phyloP scores from a whole-genome alignment of 129 eudicot genomes.

The Pulicaria dysenterica region DNA sequence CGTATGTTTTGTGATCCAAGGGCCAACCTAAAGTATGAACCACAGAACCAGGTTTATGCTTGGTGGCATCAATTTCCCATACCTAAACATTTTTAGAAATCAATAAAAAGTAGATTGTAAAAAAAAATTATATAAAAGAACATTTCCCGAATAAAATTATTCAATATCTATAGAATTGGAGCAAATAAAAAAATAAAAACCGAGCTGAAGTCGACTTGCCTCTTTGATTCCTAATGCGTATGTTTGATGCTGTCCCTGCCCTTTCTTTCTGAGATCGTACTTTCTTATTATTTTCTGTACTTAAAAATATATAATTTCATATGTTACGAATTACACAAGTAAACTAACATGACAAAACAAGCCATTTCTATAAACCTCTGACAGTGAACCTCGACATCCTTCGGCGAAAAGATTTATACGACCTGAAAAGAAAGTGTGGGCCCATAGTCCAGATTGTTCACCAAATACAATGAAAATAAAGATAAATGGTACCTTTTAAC shows the following conservation, averaged over 20 bases:
- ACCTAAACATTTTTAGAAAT: conserved; percentile 50
- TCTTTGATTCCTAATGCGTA: conserved; percentile 97
- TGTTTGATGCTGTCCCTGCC: conserved; percentile 93
- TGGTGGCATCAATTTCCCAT: conserved; percentile 83
- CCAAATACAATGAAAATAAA: not conserved
- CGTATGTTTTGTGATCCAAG: conserved; percentile 83
- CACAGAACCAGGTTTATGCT: conserved; percentile 84
- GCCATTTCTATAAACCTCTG: conserved; percentile 66
- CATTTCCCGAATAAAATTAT: not conserved
- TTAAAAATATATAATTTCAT: conserved; percentile 4
- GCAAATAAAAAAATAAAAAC: not conserved
- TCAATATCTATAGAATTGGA: not conserved
- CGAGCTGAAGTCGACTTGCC: conserved; percentile 42
- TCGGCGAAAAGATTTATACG: conserved; percentile 82
- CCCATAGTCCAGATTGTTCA: conserved; percentile 11
- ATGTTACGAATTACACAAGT: conserved; percentile 6
- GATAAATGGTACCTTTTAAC: conserved; percentile 63
- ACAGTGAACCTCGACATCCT: conserved; percentile 98
- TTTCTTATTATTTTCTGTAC: conserved; percentile 68
- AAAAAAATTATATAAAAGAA: not conserved
- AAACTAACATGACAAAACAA: conserved; percentile 17
- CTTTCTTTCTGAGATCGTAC: conserved; percentile 76
- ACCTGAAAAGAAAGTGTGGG: conserved; percentile 45
- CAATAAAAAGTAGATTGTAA: not conserved
- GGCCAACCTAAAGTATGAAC: conserved; percentile 99